Evolutionary conservation across 768 basidiomycete species (phyloP), one percentile per base, ranked within the genome.

Genomic region (Fomitopsis serialis): DNA sequence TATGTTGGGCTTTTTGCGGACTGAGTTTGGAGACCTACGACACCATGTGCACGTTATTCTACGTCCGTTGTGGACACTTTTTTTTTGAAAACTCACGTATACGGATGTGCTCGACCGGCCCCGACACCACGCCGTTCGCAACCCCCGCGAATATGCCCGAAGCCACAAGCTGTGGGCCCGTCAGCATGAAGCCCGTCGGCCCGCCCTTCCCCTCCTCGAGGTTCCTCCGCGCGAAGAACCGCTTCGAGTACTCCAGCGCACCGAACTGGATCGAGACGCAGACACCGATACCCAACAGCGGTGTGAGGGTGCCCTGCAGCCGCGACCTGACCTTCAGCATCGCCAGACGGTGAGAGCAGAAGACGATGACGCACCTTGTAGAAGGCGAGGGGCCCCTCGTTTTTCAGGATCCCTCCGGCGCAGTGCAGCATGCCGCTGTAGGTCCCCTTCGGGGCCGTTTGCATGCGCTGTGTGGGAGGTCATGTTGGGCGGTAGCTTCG

Each of bases 241-340:
- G 84, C 68, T 98, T 98, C 45, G 85, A 75, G 58, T 81, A 84
- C 70, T 96, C 93, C 54, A 98, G 76, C 25, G 84, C 92, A 53
- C 85, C 94, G 65, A 98, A 98, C 67, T 98, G 94, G 65, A 98
- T 98, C 11, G 93, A 95, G 4, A 98, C 94, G 63, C 94, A 98
- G 37, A 90, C 78, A 57, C 94, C 94, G 57, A 98, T 95, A 42
- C 94, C 94, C 19, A 96, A 74, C 11, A 98, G 74, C 11, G 94
- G 94, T 1, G 92, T 88, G 45, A 96, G 70, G 0, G 94, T 95
- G 52, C 94, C 94, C 92, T 96, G 43, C 1, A 35, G 27, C 19
- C 5, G 45, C 32, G 37, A 10, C 27, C 10, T 32, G 27, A 15
- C 11, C 13, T 10, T 52, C 27, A 32, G 32, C 27, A 27, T n/a